Conservation (phyloP, 495 filamentous ascomycete species). For the Penicillium malachiteum region DNA sequence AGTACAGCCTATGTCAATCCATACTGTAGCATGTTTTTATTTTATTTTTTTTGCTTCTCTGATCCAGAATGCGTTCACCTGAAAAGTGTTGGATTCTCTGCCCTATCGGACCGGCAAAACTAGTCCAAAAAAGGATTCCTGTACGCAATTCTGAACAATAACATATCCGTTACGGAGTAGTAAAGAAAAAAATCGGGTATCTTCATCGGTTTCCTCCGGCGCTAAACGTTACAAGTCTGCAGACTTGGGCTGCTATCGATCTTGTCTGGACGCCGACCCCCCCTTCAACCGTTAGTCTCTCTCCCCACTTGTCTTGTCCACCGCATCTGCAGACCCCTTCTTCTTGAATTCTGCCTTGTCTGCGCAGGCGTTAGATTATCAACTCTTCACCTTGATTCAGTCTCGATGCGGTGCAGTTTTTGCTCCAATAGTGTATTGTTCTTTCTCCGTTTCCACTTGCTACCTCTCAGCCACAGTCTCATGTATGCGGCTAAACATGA, state of each 20-base stretch:
- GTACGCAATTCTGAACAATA: neutral
- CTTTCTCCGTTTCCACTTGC: constrained; percentile 2
- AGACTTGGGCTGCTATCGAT: constrained; percentile 33
- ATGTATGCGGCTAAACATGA: constrained; percentile 26
- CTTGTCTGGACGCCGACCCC: constrained; percentile 17
- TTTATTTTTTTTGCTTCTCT: too few species aligned
- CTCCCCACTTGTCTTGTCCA: constrained; percentile 24
- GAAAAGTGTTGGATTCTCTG: neutral
- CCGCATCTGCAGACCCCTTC: constrained; percentile 26
- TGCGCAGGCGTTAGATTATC: constrained; percentile 28
- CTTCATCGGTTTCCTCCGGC: constrained; percentile 30
- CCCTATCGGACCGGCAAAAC: neutral
- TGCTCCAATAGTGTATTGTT: constrained; percentile 31
- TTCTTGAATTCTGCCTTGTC: constrained; percentile 40
- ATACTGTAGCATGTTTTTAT: neutral
- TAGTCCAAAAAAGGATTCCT: constrained; percentile 1
- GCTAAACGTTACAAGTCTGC: constrained; percentile 35
- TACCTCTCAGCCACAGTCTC: constrained; percentile 31
- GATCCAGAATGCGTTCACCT: neutral
- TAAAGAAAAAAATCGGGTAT: constrained; percentile 2
- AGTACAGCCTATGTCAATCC: neutral
- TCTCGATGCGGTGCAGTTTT: constrained; percentile 25
- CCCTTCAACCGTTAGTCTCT: constrained; percentile 25
- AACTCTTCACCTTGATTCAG: constrained; percentile 23
- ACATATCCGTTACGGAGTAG: constrained; percentile 12